Percentiles rank a stretch among this genome's conserved stretches.
Evolutionary conservation across 1,139 yeast genomes (phyloP).

Genomic region (Blastobotrys proliferans): DNA sequence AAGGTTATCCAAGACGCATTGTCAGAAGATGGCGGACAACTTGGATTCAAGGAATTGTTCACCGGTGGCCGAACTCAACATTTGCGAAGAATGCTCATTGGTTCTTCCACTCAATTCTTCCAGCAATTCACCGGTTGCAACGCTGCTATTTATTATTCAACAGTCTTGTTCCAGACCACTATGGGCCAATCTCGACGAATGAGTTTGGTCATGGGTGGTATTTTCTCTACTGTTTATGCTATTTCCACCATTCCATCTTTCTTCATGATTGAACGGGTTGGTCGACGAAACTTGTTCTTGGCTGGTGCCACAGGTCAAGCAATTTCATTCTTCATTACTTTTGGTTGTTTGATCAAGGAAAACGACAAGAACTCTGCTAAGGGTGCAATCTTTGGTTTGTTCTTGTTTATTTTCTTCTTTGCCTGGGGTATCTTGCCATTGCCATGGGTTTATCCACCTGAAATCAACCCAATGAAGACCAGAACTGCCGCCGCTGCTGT

Average conservation of each 20-base stretch:
- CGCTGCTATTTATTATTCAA: conserved; percentile 48
- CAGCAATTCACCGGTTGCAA: conserved; percentile 68
- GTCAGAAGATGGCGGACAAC: conserved; percentile 19
- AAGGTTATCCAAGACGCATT: conserved; percentile 25
- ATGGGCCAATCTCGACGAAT: conserved; percentile 48
- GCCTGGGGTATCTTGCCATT: conserved; percentile 53
- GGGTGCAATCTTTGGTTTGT: conserved; percentile 51
- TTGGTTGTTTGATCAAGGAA: conserved; percentile 50
- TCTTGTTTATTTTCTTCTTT: conserved; percentile 51
- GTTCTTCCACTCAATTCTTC: conserved; percentile 50
- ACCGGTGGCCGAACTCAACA: conserved; percentile 48
- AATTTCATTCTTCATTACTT: conserved; percentile 65
- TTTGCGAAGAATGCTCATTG: conserved; percentile 41
- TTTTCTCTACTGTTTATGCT: conserved; percentile 50
- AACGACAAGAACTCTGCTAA: conserved; percentile 37
- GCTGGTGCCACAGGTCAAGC: conserved; percentile 44
- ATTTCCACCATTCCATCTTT: conserved; percentile 50
- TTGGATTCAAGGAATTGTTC: conserved; percentile 44
- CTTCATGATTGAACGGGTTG: conserved; percentile 52
- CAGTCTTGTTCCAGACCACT: conserved; percentile 43
- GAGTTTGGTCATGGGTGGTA: conserved; percentile 54
- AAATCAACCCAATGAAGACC: conserved; percentile 52
- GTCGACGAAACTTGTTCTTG: conserved; percentile 60
- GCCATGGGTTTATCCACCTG: conserved; percentile 38
- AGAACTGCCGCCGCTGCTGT: conserved; percentile 51